phyloP scores from a whole-genome alignment of 179 eudicot species.

The Spinacia oleracea region DNA sequence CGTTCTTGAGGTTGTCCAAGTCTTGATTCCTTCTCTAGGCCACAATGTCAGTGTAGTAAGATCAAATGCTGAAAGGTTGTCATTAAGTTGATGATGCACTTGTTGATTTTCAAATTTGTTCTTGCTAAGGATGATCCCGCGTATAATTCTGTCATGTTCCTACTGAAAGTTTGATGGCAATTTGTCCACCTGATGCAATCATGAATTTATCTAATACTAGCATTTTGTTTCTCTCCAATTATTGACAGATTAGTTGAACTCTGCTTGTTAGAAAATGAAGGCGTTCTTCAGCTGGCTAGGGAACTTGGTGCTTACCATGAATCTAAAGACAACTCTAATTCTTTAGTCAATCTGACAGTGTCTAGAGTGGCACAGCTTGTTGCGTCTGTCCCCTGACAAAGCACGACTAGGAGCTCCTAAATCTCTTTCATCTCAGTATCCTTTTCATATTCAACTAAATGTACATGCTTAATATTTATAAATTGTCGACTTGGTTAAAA shows the following conservation, averaged over 20 bases:
- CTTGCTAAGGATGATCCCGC: background rate
- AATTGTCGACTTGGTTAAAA: background rate
- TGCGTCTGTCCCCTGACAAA: slow-evolving; percentile 90
- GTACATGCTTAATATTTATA: background rate
- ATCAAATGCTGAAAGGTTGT: slow-evolving; percentile 85
- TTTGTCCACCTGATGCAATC: slow-evolving; percentile 3
- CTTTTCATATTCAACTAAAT: slow-evolving; percentile 31
- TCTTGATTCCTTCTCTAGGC: slow-evolving; percentile 66
- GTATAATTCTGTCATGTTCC: background rate
- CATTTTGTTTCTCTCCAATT: background rate
- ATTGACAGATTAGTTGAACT: slow-evolving; percentile 63
- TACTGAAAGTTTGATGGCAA: background rate
- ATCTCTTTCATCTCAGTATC: slow-evolving; percentile 93
- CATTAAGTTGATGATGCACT: background rate
- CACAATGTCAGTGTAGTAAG: slow-evolving; percentile 45
- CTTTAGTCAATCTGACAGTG: slow-evolving; percentile 39
- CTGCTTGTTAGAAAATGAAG: slow-evolving; percentile 72
- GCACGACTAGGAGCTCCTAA: slow-evolving; percentile 56
- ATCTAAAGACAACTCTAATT: slow-evolving; percentile 34
- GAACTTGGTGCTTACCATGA: slow-evolving; percentile 48
- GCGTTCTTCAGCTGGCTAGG: slow-evolving; percentile 56
- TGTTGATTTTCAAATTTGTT: background rate
- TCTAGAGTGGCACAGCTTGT: slow-evolving; percentile 72
- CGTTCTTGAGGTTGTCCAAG: slow-evolving; percentile 63
- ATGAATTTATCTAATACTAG: background rate